Evolutionary conservation across 75 land plant species (phyloP).

Genomic region (Azolla pinnata): DNA sequence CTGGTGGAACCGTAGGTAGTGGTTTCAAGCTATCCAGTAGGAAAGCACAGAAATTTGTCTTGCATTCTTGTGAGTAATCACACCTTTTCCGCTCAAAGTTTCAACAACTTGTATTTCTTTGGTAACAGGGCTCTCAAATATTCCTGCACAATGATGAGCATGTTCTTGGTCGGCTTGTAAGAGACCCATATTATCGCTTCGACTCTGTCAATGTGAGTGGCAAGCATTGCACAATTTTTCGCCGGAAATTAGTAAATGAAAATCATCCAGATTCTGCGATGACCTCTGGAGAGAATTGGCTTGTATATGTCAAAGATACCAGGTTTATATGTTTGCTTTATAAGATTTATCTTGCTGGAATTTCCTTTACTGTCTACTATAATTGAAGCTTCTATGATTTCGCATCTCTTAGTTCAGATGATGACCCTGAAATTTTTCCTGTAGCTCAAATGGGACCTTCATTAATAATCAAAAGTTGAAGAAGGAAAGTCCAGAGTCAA

Average conservation of each 20-base stretch:
- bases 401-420: too few relatives aligned
- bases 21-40: too few relatives aligned
- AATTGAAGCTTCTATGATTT: slow-evolving; percentile 9
- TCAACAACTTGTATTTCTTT: too few relatives aligned
- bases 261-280: neutral
- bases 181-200: slow-evolving; percentile 53
- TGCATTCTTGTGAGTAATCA: too few relatives aligned
- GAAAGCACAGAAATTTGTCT: too few relatives aligned
- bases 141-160: slow-evolving; percentile 56
- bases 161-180: slow-evolving; percentile 58
- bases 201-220: slow-evolving; percentile 56
- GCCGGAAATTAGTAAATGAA: slow-evolving; percentile 25
- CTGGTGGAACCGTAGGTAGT: too few relatives aligned
- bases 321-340: slow-evolving; percentile 41
- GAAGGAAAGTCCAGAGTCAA: slow-evolving; percentile 44
- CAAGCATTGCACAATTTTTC: slow-evolving; percentile 60
- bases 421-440: too few relatives aligned
- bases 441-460: slow-evolving; percentile 93
- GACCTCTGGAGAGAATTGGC: slow-evolving; percentile 7
- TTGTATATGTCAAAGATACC: slow-evolving; percentile 60
- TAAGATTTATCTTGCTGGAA: neutral
- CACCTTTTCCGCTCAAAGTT: too few relatives aligned
- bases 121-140: slow-evolving; percentile 62
- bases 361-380: neutral
- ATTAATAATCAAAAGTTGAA: slow-evolving; percentile 57